Base-by-base conservation (phyloP, 306 rosid genomes). In the Quercus engelmannii region DNA sequence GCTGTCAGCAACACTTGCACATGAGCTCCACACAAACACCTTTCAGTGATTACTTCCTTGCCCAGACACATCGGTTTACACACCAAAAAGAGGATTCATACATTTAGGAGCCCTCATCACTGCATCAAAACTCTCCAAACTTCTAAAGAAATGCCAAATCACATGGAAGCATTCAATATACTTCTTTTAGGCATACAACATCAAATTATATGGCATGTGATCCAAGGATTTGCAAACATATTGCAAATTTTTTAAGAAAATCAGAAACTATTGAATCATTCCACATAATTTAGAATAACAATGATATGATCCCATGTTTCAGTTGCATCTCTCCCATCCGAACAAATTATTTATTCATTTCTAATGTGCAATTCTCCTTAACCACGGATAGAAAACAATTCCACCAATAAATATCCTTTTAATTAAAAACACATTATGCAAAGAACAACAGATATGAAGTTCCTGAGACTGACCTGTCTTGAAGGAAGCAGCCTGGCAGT, bases 401-500 rank as follows among this genome's bases (percentile, higher is more conserved):
- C 6, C 23, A n/a, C 35, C 1, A 67, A 19, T 3, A 3, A 67
- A 3, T 28, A 33, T 4, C 35, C 26, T 67, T 33, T 4, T 19
- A 3, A 21, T 35, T 33, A 4, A 33, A 35, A 18, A 23, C 28
- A 67, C 35, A 13, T 19, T 35, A 33, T 19, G 7, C 70, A 64
- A 30, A 64, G 41, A 64, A 30, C 10, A 64, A 30, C 0, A 67
- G 52, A 33, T 33, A 18, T 5, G 26, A 6, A 67, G 10, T 19
- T 33, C 19, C 28, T 8, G 19, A 6, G 73, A 4, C 89, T 69
- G 59, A 85, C 93, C 91, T 89, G 93, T 85, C 93, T 85, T 5
- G 91, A 89, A 55, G 93, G 93, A 55, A 89, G 87, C 76, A 89
- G 79, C 79, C 93, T 81, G 17, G 91, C 91, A 41, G 93, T 89